A percentile compares a stretch with the other conserved stretches of the same genome.
Evolutionary conservation across 2,329 filamentous ascomycete genomes (phyloP).

Genomic region (Verticillium klebahnii): DNA sequence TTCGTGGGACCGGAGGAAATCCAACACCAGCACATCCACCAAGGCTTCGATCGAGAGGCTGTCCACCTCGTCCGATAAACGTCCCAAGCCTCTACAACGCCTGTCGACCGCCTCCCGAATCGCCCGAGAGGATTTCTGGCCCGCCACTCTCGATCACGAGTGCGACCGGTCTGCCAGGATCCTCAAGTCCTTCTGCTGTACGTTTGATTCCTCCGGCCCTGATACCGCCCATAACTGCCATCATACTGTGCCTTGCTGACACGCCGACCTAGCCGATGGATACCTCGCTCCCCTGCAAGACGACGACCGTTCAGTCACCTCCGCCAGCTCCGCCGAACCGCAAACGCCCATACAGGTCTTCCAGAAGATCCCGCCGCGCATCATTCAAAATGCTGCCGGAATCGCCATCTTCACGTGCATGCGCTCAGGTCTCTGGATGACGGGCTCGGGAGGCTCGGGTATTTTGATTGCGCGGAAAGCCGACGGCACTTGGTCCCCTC

Average conservation of each 20-base stretch:
- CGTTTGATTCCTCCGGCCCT: conserved; percentile 20
- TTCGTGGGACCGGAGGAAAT: conserved; percentile 40
- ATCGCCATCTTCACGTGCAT: conserved; percentile 94
- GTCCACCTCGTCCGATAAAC: conserved; percentile 39
- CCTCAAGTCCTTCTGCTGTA: conserved; percentile 84
- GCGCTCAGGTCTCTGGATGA: conserved; percentile 88
- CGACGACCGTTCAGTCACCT: conserved; percentile 21
- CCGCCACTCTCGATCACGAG: conserved; percentile 79
- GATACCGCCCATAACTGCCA: background rate
- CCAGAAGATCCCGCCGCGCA: conserved; percentile 81
- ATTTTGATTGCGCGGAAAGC: conserved; percentile 78
- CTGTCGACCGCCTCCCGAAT: conserved; percentile 57
- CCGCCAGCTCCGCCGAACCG: conserved; percentile 27
- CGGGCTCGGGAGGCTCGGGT: conserved; percentile 85
- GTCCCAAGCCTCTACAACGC: conserved; percentile 61
- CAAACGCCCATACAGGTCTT: conserved; percentile 50
- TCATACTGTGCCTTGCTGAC: background rate
- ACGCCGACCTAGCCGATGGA: conserved; percentile 42
- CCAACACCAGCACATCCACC: conserved; percentile 22
- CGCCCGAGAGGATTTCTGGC: conserved; percentile 77
- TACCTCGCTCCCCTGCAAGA: conserved; percentile 44
- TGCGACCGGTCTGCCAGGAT: conserved; percentile 89
- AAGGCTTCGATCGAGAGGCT: conserved; percentile 29
- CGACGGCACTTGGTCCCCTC: conserved; percentile 87
- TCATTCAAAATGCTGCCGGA: conserved; percentile 85